Percentiles rank a stretch among this genome's conserved stretches.
phyloP scores from a whole-genome alignment of 805 yeast species.

The Dipodascopsis tothii region DNA sequence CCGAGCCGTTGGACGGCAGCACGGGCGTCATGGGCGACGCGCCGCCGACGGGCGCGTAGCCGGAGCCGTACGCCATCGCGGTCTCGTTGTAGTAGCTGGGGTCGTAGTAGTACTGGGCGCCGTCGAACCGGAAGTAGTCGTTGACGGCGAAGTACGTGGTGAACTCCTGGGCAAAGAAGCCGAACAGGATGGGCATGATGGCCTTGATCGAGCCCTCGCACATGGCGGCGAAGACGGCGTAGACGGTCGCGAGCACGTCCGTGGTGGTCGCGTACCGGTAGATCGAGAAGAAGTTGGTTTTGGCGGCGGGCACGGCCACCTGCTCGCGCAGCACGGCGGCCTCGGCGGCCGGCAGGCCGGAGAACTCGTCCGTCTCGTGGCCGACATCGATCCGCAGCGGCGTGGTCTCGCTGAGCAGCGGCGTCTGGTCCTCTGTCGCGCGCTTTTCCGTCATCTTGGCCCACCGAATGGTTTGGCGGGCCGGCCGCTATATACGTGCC shows the following conservation, averaged over 20 bases:
- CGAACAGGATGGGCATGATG: constrained; percentile 37
- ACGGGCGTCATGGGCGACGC: background rate
- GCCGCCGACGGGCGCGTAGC: background rate
- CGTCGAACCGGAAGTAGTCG: background rate
- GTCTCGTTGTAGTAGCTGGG: background rate
- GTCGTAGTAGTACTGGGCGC: background rate
- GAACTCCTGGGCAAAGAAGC: constrained; percentile 34
- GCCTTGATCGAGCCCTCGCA: constrained; percentile 19
- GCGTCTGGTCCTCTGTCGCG: too few species aligned
- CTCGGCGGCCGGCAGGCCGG: constrained; percentile 28
- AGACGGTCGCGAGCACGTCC: constrained; percentile 5
- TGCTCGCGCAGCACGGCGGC: constrained; percentile 33
- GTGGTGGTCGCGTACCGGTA: constrained; percentile 31
- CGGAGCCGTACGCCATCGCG: background rate
- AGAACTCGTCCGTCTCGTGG: constrained; percentile 18
- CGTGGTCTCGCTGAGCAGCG: too few species aligned
- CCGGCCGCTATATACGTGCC: too few species aligned
- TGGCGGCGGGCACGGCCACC: constrained; percentile 19
- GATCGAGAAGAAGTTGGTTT: constrained; percentile 26
- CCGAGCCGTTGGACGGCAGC: background rate
- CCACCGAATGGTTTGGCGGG: too few species aligned
- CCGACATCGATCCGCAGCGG: background rate
- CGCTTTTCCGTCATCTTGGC: too few species aligned
- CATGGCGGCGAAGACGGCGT: constrained; percentile 11
- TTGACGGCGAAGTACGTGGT: constrained; percentile 25